Evolutionary conservation across 371 early-diverging fungal species (phyloP).

Genomic region (Mortierella sp.): DNA sequence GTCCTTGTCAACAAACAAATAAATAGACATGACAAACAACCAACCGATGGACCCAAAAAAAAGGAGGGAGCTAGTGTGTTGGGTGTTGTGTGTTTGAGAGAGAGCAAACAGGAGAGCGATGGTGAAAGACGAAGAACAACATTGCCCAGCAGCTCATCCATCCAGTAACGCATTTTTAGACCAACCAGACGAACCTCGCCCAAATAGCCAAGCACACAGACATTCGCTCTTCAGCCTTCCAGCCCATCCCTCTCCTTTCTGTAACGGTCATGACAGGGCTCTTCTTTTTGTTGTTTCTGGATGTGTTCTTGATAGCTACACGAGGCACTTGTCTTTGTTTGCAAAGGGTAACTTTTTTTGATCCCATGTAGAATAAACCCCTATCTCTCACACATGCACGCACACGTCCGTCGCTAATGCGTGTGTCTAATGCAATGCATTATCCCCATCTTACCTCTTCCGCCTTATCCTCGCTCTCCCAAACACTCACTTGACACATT

Average conservation of each 20-base stretch:
- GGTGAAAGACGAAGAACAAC: not conserved
- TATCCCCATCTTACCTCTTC: no score
- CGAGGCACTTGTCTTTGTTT: not conserved
- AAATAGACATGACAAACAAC: not conserved
- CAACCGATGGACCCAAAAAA: not conserved
- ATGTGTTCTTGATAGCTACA: not conserved
- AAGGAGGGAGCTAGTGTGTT: not conserved
- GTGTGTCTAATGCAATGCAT: no score
- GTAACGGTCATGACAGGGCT: not conserved
- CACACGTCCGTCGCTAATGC: no score
- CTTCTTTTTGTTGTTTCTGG: not conserved
- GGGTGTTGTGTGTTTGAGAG: not conserved
- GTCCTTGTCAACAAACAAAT: not conserved
- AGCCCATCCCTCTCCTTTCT: not conserved
- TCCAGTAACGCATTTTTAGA: not conserved
- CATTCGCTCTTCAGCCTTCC: not conserved
- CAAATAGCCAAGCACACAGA: slow-evolving; percentile 1
- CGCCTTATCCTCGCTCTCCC: no score
- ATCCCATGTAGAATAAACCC: no score
- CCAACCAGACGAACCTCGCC: not conserved
- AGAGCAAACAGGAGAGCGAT: not conserved
- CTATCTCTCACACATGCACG: no score
- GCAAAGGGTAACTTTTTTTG: not conserved
- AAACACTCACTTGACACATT: not conserved
- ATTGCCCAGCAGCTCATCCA: not conserved